Evolutionary conservation across 1,284 basidiomycete species (phyloP), one percentile per base, ranked within the genome.

Genomic region (Hemileia vastatrix): DNA sequence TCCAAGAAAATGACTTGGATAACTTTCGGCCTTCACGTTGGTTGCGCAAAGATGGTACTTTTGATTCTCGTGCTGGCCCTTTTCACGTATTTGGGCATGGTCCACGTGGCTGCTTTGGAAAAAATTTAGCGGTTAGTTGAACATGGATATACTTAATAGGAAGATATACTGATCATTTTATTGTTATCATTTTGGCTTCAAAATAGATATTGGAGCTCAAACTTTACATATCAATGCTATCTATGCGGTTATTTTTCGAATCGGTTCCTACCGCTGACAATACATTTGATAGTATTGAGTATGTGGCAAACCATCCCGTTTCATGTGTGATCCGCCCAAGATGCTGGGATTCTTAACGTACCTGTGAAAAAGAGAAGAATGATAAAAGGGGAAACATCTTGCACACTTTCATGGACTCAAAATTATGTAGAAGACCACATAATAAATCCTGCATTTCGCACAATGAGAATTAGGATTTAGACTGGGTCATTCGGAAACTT

Each of bases 51-150:
- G 36, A 53, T 45, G 57, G 57, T 5, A 36, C 32, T 44, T 60
- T 60, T 21, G 57, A 60, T 32, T 50, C 51, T 21, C 48, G 45
- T 31, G 32, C 57, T 33, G 57, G 57, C 27, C 50, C 57, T 53
- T 50, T 60, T 4, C 57, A 60, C 45, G 57, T 52, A 21, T 60
- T 60, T 53, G 57, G 57, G 11, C 57, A 60, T 23, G 57, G 57
- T 23, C 57, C 50, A 23, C 48, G 57, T 13, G 57, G 57, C 18
- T 60, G 57, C 19, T 60, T 60, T 32, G 57, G 57, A 2, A 51
- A 45, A 53, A 60, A 53, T 19, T 40, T 60, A 33, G 57, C 57
- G 27, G 57, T 60, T 19, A 60, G 57, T 60, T 9, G 15, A 19
- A 6, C 19, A n/a, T 52, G 3, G 18, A 4, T 32, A 4, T 8